Evolutionary conservation across 495 filamentous ascomycete genomes (phyloP).

Genomic region (Xylaria intraflava): DNA sequence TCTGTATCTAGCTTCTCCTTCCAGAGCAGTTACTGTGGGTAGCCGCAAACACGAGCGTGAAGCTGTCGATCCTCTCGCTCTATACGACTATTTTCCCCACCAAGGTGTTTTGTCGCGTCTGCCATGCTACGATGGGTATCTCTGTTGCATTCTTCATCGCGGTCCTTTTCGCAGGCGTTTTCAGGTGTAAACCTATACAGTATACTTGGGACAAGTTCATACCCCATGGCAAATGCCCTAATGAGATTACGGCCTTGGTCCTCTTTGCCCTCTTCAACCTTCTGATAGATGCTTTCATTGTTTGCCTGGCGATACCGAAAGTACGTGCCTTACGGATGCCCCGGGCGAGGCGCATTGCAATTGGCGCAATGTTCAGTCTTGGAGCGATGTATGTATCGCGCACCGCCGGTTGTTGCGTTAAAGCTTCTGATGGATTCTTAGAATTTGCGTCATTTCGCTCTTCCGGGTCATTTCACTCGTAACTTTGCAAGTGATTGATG

Average conservation of each 20-base stretch:
- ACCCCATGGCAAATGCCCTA: not conserved
- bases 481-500: not conserved
- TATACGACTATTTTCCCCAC: constrained; percentile 2
- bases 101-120: not conserved
- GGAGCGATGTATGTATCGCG: not conserved
- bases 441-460: not conserved
- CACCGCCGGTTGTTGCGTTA: not conserved
- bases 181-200: not conserved
- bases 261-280: not conserved
- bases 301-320: not conserved
- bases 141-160: not conserved
- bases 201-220: not conserved
- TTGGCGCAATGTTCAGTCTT: not conserved
- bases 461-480: not conserved
- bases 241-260: not conserved
- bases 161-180: not conserved
- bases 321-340: not conserved
- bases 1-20: constrained; percentile 15
- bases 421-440: not conserved
- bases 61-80: constrained; percentile 8
- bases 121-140: not conserved
- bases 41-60: constrained; percentile 4
- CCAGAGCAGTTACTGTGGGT: constrained; percentile 15
- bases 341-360: not conserved
- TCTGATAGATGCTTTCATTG: not conserved